Evolutionary conservation across 306 rosid genomes (phyloP).

Genomic region (Benincasa hispida): DNA sequence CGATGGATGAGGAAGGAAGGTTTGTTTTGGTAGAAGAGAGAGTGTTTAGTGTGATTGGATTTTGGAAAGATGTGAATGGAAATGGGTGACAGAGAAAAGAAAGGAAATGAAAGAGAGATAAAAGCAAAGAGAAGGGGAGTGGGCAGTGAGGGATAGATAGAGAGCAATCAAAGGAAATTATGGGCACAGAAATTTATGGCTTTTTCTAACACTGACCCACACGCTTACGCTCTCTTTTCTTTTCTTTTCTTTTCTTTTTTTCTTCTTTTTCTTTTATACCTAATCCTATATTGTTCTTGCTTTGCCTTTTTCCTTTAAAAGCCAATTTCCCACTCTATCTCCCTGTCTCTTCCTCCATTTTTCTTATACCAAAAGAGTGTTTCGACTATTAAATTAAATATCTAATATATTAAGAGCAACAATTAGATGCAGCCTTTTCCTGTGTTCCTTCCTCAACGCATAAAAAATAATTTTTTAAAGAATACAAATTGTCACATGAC

Average conservation of each 20-base stretch:
- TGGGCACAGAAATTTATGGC: slow-evolving; percentile 1
- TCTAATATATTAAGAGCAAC: too few species aligned
- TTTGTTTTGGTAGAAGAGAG: too few species aligned
- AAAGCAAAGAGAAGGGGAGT: neutral
- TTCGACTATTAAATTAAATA: too few species aligned
- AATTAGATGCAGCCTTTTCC: too few species aligned
- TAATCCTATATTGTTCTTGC: neutral
- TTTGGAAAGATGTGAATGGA: neutral
- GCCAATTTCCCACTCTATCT: neutral
- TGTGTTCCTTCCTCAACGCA: too few species aligned
- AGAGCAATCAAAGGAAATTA: neutral
- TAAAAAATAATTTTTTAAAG: too few species aligned
- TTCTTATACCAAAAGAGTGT: too few species aligned
- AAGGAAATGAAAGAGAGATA: neutral
- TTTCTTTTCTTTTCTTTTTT: too few species aligned
- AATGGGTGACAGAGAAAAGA: slow-evolving; percentile 8
- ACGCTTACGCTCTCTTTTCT: neutral
- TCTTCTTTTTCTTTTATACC: neutral
- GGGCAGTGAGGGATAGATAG: neutral
- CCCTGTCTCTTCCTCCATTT: too few species aligned
- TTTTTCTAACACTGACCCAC: neutral
- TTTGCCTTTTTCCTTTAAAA: neutral
- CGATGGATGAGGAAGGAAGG: too few species aligned
- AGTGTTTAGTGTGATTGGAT: too few species aligned
- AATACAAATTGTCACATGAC: too few species aligned